Percentiles rank a stretch among this genome's conserved stretches.
phyloP scores from a whole-genome alignment of 1,284 basidiomycete genomes.

The Sporisorium scitamineum region DNA sequence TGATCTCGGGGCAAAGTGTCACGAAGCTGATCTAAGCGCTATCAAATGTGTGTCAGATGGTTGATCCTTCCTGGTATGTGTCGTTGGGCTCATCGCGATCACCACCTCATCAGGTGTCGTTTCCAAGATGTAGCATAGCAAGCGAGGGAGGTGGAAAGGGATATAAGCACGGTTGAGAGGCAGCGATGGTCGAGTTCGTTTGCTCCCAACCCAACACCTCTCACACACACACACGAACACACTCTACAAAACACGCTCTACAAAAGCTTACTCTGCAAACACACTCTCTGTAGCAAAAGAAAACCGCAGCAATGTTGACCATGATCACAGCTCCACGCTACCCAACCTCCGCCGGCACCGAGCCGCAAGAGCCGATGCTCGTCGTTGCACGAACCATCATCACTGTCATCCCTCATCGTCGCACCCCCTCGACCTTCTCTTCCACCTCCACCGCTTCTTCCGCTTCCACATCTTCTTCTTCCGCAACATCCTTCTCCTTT shows the following conservation, averaged over 20 bases:
- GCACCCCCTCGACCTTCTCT: slow-evolving; percentile 1
- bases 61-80: slow-evolving; percentile 1
- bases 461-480: slow-evolving; percentile 3
- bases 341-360: slow-evolving; percentile 7
- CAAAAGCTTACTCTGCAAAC: neutral
- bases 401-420: slow-evolving; percentile 4
- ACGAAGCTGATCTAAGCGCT: neutral
- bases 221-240: neutral
- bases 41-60: neutral
- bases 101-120: neutral
- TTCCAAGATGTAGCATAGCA: neutral
- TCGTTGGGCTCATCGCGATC: slow-evolving; percentile 17
- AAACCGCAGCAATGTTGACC: neutral
- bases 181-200: neutral
- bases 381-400: slow-evolving; percentile 13
- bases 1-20: neutral
- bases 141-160: neutral
- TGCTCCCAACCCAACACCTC: neutral
- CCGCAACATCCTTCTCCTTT: neutral
- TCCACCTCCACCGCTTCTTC: slow-evolving; percentile 3
- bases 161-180: slow-evolving; percentile 5
- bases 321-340: slow-evolving; percentile 14
- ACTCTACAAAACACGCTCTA: too few relatives aligned
- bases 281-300: neutral
- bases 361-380: slow-evolving; percentile 15